These are phyloP conservation scores for Spinellus fusiger DNA, from an alignment of 192 early-diverging fungal genomes.

Conservation along the genomic window DNA sequence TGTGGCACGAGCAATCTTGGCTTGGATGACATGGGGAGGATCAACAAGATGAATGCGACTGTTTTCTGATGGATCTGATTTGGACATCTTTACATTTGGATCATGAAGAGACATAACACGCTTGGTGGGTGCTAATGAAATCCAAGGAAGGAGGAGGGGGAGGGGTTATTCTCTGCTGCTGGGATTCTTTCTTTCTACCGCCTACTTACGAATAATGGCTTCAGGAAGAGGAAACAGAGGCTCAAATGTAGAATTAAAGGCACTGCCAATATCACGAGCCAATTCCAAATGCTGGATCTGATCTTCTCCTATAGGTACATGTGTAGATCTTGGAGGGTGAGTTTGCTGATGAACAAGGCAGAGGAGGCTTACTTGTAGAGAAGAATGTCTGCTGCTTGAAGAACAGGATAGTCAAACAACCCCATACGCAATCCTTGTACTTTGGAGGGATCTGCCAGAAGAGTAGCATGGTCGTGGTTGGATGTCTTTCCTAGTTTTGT, in stretches of 20 bases:
- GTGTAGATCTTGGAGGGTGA: slow-evolving; percentile 48
- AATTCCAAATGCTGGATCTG: slow-evolving; percentile 90
- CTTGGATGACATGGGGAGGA: slow-evolving; percentile 51
- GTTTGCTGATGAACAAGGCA: neutral
- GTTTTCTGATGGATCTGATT: slow-evolving; percentile 65
- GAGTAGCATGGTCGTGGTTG: slow-evolving; percentile 29
- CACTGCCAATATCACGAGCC: slow-evolving; percentile 66
- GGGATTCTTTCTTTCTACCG: neutral
- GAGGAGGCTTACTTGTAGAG: slow-evolving; percentile 60
- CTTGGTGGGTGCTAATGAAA: slow-evolving; percentile 45
- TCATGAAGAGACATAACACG: slow-evolving; percentile 82
- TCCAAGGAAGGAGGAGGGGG: neutral
- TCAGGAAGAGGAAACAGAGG: slow-evolving; percentile 60
- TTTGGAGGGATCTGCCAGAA: slow-evolving; percentile 36
- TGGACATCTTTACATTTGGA: slow-evolving; percentile 83
- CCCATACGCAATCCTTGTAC: slow-evolving; percentile 59
- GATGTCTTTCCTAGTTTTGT: slow-evolving; percentile 36
- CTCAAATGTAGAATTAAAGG: slow-evolving; percentile 72
- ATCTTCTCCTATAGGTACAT: slow-evolving; percentile 92
- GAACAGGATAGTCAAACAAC: slow-evolving; percentile 83
- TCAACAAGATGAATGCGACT: slow-evolving; percentile 77
- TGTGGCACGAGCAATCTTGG: slow-evolving; percentile 65
- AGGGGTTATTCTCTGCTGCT: too few species aligned
- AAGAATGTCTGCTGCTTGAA: slow-evolving; percentile 89
- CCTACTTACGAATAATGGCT: slow-evolving; percentile 52